These are phyloP conservation scores for Choricystis sp. DNA, from an alignment of 139 green algal species.

Conservation along the genomic window DNA sequence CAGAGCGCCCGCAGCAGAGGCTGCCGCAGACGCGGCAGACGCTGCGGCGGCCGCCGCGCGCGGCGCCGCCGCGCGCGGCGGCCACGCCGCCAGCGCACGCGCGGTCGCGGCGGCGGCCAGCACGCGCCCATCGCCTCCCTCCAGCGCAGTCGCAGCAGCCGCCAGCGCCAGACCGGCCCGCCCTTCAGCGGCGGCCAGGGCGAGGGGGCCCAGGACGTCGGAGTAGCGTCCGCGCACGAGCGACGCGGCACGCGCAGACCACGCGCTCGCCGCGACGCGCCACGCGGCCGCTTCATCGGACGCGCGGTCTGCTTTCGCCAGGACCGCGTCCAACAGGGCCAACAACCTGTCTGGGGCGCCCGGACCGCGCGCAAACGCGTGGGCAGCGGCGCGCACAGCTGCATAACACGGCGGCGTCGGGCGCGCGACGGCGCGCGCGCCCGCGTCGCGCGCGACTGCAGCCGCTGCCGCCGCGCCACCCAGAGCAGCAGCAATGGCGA, in stretches of 20 bases:
- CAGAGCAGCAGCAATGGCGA: background rate
- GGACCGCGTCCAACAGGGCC: background rate
- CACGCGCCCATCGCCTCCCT: background rate
- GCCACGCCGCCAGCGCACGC: background rate
- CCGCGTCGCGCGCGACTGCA: background rate
- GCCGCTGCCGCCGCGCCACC: background rate
- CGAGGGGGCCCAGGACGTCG: background rate
- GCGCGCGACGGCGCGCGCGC: background rate
- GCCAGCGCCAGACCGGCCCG: too few species aligned
- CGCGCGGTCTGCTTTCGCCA: background rate
- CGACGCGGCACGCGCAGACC: too few species aligned
- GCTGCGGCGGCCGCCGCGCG: conserved; percentile 1
- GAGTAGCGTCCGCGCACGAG: background rate
- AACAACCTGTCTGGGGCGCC: background rate
- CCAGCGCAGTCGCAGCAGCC: background rate
- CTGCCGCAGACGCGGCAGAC: background rate
- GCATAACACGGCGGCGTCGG: background rate
- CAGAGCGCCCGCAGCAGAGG: background rate
- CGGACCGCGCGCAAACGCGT: background rate
- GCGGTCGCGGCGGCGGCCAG: too few species aligned
- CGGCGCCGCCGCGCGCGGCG: conserved; percentile 2
- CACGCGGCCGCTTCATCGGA: background rate
- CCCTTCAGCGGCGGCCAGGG: background rate
- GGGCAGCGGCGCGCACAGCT: too few species aligned
- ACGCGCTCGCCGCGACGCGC: background rate